Conservation (phyloP, 306 rosid species). For the Astragalus membranaceus region DNA sequence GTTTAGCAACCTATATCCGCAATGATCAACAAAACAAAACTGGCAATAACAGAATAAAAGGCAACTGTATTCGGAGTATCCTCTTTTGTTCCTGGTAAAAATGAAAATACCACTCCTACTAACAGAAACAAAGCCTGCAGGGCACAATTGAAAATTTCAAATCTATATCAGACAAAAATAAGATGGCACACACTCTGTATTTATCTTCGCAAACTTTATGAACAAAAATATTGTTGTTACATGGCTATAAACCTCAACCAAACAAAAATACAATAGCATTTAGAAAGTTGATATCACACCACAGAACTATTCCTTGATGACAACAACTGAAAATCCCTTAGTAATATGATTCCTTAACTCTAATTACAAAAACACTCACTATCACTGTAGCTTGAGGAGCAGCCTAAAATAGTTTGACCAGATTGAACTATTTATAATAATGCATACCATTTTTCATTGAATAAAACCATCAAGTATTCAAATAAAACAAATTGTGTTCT, state of each 20-base stretch:
- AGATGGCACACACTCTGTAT: not conserved
- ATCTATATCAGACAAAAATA: not conserved
- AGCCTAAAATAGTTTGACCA: not conserved
- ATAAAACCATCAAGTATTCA: not conserved
- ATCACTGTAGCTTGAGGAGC: not conserved
- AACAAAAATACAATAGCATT: not conserved
- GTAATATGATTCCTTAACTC: not conserved
- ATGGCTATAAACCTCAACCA: not conserved
- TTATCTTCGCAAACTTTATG: not conserved
- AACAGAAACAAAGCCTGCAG: slow-evolving; percentile 57
- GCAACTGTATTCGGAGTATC: slow-evolving; percentile 41
- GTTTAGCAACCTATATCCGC: slow-evolving; percentile 59
- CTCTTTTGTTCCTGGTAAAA: slow-evolving; percentile 27
- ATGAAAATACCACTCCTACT: slow-evolving; percentile 32
- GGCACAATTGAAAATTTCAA: slow-evolving; percentile 17
- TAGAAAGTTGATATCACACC: not conserved
- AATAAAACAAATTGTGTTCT: not conserved
- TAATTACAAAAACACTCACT: not conserved
- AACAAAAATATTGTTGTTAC: not conserved
- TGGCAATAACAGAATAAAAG: slow-evolving; percentile 36
- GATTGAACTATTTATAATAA: not conserved
- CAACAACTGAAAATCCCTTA: not conserved
- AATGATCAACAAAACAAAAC: slow-evolving; percentile 38
- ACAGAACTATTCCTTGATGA: not conserved
- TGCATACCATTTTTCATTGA: not conserved